A percentile compares a stretch with the other conserved stretches of the same genome.
These are phyloP conservation scores for Trichoderma hamatum DNA, from an alignment of 2,329 filamentous ascomycete genomes.

Conservation along the genomic window DNA sequence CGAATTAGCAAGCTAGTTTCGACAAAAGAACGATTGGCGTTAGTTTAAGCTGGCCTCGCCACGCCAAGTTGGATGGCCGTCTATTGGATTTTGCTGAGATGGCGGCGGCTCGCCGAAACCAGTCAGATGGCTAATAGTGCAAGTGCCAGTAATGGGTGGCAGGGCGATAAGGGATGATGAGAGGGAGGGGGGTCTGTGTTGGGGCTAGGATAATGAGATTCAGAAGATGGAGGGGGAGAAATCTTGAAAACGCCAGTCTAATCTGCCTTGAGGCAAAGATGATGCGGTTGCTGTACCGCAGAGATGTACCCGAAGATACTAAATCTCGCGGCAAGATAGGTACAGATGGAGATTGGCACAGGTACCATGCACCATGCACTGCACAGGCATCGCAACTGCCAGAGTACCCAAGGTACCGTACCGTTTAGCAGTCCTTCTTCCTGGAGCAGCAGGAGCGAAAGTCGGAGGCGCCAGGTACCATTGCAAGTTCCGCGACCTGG, in stretches of 20 bases:
- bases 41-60: constrained; percentile 17
- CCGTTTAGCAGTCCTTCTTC: neutral
- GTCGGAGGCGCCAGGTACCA: constrained; percentile 1
- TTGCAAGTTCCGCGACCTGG: neutral
- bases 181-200: constrained; percentile 1
- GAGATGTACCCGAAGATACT: neutral
- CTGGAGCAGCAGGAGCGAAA: constrained; percentile 22
- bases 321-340: neutral
- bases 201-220: neutral
- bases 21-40: neutral
- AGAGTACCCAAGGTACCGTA: neutral
- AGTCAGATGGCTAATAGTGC: neutral
- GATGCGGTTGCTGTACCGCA: neutral
- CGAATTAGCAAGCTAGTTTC: constrained; percentile 14
- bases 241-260: constrained; percentile 1
- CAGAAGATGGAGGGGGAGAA: constrained; percentile 6
- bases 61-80: neutral
- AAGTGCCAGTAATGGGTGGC: neutral
- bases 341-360: neutral
- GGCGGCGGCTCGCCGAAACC: constrained; percentile 14
- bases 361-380: too few species aligned
- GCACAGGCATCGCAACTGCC: neutral
- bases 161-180: constrained; percentile 23
- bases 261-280: constrained; percentile 3
- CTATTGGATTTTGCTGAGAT: constrained; percentile 1